Evolutionary conservation across 495 filamentous ascomycete species (phyloP).

Genomic region (Talaromyces borbonicus): DNA sequence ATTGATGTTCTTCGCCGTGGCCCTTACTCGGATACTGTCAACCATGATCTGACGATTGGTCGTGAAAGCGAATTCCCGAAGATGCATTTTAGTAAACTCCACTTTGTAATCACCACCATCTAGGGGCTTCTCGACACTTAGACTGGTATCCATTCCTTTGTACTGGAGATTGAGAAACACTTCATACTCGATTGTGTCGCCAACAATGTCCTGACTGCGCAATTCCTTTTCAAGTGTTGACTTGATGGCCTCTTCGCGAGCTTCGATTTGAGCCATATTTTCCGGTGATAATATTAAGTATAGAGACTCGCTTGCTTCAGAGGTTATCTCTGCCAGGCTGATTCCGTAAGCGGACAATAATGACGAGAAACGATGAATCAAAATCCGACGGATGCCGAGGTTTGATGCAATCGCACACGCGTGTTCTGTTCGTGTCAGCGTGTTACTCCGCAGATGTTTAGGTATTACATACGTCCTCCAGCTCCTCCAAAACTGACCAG

Average conservation of each 20-base stretch:
- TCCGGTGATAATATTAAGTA: too few relatives aligned
- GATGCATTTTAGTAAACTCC: constrained; percentile 38
- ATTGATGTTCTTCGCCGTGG: constrained; percentile 48
- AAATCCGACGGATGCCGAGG: constrained; percentile 37
- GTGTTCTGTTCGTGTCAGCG: too few relatives aligned
- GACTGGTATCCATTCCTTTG: constrained; percentile 40
- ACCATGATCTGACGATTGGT: constrained; percentile 43
- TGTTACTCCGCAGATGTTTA: too few relatives aligned
- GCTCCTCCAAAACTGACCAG: constrained; percentile 46
- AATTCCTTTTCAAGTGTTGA: constrained; percentile 19
- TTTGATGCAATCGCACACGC: constrained; percentile 40
- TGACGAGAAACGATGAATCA: constrained; percentile 44
- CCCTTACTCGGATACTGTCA: constrained; percentile 74
- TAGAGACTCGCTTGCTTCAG: constrained; percentile 41
- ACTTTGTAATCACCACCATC: constrained; percentile 29
- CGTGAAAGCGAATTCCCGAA: constrained; percentile 45
- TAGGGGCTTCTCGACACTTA: constrained; percentile 40
- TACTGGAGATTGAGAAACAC: constrained; percentile 46
- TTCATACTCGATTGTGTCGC: constrained; percentile 34
- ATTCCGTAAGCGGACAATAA: constrained; percentile 45
- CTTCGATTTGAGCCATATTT: constrained; percentile 17
- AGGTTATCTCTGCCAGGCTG: constrained; percentile 42
- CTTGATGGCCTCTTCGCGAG: constrained; percentile 23
- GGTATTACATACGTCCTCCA: too few relatives aligned
- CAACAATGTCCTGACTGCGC: constrained; percentile 27